phyloP scores from a whole-genome alignment of 768 basidiomycete species.

The Auriscalpium microsporum region DNA sequence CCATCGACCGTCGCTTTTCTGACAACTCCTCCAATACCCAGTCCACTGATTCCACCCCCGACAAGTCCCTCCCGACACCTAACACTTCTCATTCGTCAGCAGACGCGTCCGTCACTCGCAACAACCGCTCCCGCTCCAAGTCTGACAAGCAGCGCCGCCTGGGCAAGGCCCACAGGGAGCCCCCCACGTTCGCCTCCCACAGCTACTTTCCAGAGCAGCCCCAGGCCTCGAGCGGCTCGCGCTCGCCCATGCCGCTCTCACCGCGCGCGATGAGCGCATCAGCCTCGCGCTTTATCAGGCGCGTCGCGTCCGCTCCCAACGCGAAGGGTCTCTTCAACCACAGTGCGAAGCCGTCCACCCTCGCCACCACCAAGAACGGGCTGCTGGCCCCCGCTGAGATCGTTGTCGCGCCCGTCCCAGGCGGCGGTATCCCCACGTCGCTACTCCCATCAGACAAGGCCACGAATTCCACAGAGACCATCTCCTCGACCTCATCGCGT shows the following conservation, averaged over 20 bases:
- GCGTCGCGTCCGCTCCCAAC: slow-evolving; percentile 95
- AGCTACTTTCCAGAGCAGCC: slow-evolving; percentile 35
- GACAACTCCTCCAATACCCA: slow-evolving; percentile 72
- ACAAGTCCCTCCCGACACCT: slow-evolving; percentile 16
- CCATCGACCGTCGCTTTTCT: slow-evolving; percentile 57
- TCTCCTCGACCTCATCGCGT: slow-evolving; percentile 69
- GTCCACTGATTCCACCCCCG: slow-evolving; percentile 60
- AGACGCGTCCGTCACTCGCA: slow-evolving; percentile 12
- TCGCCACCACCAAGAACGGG: slow-evolving; percentile 61
- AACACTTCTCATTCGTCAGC: slow-evolving; percentile 16
- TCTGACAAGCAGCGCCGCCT: slow-evolving; percentile 23
- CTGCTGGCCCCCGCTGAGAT: slow-evolving; percentile 63
- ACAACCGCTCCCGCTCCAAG: slow-evolving; percentile 19
- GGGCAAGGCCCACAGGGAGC: slow-evolving; percentile 24
- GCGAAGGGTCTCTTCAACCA: slow-evolving; percentile 81
- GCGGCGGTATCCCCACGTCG: slow-evolving; percentile 41
- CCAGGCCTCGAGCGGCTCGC: slow-evolving; percentile 23
- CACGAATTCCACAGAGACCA: slow-evolving; percentile 65
- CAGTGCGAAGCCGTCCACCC: slow-evolving; percentile 43
- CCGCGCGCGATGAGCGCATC: slow-evolving; percentile 64
- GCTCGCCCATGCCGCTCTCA: slow-evolving; percentile 45
- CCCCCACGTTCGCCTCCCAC: slow-evolving; percentile 39
- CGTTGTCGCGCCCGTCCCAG: slow-evolving; percentile 47
- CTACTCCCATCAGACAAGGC: slow-evolving; percentile 29
- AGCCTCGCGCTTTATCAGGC: slow-evolving; percentile 83